Percentiles rank a stretch among this genome's conserved stretches.
These are phyloP conservation scores for Eucalyptus sp. DNA, from an alignment of 345 rosid genomes.

Conservation along the genomic window DNA sequence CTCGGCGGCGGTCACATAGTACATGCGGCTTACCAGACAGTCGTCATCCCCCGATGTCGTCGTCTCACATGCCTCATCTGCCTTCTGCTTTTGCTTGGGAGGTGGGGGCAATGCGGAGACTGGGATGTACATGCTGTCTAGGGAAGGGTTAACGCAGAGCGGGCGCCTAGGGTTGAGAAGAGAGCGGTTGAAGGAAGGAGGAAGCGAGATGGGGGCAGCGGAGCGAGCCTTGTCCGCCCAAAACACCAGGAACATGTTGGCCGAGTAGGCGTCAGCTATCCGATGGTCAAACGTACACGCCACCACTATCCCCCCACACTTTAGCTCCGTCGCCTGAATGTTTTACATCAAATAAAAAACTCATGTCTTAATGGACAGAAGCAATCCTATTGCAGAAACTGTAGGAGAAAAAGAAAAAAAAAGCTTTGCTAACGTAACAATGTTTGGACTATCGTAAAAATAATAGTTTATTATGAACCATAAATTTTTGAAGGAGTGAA, in stretches of 20 bases:
- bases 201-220: slow-evolving; percentile 8
- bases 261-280: slow-evolving; percentile 60
- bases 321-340: slow-evolving; percentile 41
- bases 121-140: slow-evolving; percentile 38
- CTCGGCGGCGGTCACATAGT: slow-evolving; percentile 17
- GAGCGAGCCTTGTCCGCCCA: slow-evolving; percentile 55
- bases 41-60: background rate
- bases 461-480: no score
- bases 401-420: no score
- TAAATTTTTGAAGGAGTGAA: background rate
- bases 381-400: background rate
- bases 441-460: no score
- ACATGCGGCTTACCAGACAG: slow-evolving; percentile 42
- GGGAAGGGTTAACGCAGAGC: slow-evolving; percentile 1
- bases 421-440: background rate
- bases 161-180: slow-evolving; percentile 47
- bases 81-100: background rate
- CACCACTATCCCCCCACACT: slow-evolving; percentile 56
- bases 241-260: slow-evolving; percentile 56
- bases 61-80: background rate
- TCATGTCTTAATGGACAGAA: background rate
- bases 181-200: slow-evolving; percentile 51
- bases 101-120: slow-evolving; percentile 35
- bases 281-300: slow-evolving; percentile 76
- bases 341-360: background rate